These are phyloP conservation scores for Microbotryum saponariae DNA, from an alignment of 1,284 basidiomycete species.

Conservation along the genomic window DNA sequence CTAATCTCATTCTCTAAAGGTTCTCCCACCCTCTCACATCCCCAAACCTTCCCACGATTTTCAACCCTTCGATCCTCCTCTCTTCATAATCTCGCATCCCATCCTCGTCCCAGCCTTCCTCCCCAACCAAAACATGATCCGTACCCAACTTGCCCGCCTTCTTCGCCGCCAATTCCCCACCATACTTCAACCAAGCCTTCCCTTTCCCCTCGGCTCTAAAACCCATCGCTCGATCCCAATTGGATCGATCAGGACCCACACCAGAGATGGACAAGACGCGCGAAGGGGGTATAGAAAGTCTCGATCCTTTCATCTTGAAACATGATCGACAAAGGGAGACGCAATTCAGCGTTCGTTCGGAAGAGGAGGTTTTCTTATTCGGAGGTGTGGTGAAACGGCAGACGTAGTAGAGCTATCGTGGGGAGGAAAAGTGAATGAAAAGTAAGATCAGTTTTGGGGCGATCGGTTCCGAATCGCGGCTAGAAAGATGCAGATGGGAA, in stretches of 20 bases:
- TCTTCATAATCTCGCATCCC: constrained; percentile 21
- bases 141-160: constrained; percentile 11
- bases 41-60: constrained; percentile 10
- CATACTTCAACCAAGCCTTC: constrained; percentile 24
- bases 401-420: constrained; percentile 21
- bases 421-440: background rate
- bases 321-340: constrained; percentile 24
- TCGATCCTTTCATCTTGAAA: constrained; percentile 30
- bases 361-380: constrained; percentile 7
- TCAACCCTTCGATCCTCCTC: constrained; percentile 7
- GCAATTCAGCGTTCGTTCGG: constrained; percentile 25
- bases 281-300: constrained; percentile 27
- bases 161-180: constrained; percentile 13
- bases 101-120: constrained; percentile 20
- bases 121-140: constrained; percentile 3
- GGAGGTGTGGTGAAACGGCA: constrained; percentile 24
- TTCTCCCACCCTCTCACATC: constrained; percentile 12
- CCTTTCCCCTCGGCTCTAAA: constrained; percentile 9
- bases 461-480: no score
- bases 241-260: constrained; percentile 14
- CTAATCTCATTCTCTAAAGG: background rate
- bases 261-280: constrained; percentile 28
- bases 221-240: constrained; percentile 16
- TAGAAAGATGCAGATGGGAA: no score
- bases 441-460: no score